These are phyloP conservation scores for Cercis canadensis DNA, from an alignment of 306 rosid species.

Conservation along the genomic window DNA sequence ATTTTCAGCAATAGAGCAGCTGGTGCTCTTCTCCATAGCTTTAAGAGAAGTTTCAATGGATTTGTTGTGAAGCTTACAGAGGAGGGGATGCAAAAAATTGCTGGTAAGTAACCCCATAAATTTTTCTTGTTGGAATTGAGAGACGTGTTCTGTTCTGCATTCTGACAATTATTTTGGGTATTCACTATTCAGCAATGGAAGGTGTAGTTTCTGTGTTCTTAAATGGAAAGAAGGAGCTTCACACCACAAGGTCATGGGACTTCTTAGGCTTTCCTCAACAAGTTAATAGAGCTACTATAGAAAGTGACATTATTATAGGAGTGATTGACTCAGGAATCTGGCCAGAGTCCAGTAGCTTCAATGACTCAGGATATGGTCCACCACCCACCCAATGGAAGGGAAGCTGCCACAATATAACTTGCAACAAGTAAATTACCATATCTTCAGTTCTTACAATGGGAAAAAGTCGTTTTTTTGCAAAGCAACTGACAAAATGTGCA, in stretches of 20 bases:
- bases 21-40: slow-evolving; percentile 30
- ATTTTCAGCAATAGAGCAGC: background rate
- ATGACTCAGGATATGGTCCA: slow-evolving; percentile 40
- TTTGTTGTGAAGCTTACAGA: slow-evolving; percentile 30
- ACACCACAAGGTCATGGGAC: slow-evolving; percentile 48
- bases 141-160: too few relatives aligned
- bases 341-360: slow-evolving; percentile 43
- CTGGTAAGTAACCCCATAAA: background rate
- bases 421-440: slow-evolving; percentile 35
- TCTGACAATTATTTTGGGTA: background rate
- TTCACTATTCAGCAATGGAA: slow-evolving; percentile 25
- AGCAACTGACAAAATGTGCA: background rate
- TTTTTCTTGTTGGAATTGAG: background rate
- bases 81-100: slow-evolving; percentile 30
- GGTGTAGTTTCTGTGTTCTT: slow-evolving; percentile 39
- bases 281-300: background rate
- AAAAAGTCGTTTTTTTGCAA: background rate
- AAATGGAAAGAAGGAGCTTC: background rate
- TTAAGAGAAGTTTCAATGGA: slow-evolving; percentile 37
- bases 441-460: background rate
- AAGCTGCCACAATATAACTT: slow-evolving; percentile 34
- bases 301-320: slow-evolving; percentile 32
- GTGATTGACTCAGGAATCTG: slow-evolving; percentile 38
- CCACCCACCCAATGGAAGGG: slow-evolving; percentile 46
- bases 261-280: slow-evolving; percentile 33